Evolutionary conservation across 225 moss, liverwort and hornwort species (phyloP).

Genomic region (Bryoerythrophyllum caledonicum): DNA sequence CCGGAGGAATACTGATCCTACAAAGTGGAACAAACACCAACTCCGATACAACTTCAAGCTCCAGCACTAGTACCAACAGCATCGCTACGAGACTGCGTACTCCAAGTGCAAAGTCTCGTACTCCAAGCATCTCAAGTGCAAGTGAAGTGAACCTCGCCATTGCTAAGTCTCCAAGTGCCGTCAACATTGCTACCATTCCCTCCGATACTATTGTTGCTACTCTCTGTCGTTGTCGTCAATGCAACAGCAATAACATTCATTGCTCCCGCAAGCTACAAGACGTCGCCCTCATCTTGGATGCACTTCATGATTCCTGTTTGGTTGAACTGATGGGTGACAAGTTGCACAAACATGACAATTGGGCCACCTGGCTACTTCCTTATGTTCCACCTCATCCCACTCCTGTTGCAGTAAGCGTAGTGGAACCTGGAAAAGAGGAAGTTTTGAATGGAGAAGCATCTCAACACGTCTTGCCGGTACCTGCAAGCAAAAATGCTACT

Average conservation of each 20-base stretch:
- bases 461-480: conserved; percentile 23
- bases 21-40: no score
- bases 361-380: conserved; percentile 92
- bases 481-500: conserved; percentile 32
- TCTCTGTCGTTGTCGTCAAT: no score
- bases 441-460: conserved; percentile 28
- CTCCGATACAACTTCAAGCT: conserved; percentile 26
- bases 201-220: no score
- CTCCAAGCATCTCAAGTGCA: conserved; percentile 35
- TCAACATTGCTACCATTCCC: no score
- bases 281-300: conserved; percentile 70
- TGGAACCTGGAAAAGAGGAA: conserved; percentile 42
- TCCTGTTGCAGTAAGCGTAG: conserved; percentile 34
- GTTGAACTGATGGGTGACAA: conserved; percentile 89
- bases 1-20: no score
- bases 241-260: no score
- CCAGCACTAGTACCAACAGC: conserved; percentile 28
- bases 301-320: conserved; percentile 75
- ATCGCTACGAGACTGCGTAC: conserved; percentile 11
- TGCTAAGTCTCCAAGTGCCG: conserved; percentile 21
- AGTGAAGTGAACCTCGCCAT: conserved; percentile 20
- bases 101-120: conserved; percentile 16
- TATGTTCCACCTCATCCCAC: conserved; percentile 42
- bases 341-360: conserved; percentile 87
- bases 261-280: no score